Evolutionary conservation across 805 yeast species (phyloP), one percentile per base, ranked within the genome.

Genomic region (Schwanniomyces pseudopolymorphus): DNA sequence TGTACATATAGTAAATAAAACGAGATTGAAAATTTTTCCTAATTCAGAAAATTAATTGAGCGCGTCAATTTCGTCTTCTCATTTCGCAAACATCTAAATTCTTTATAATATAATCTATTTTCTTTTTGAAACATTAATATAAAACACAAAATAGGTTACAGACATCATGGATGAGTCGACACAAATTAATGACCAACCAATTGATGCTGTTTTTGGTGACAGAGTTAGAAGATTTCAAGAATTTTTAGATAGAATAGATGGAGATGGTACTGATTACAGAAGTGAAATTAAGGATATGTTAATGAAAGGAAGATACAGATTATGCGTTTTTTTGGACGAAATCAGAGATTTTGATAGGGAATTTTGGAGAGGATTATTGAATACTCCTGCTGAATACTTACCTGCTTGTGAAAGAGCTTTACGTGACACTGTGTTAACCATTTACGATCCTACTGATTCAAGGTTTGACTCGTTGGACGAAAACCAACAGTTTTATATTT

Each of bases 321-420:
- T 92, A 38, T 71, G 77, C 2, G 84, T 92, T 2, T 82, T 90
- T 13, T 73, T 94, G 37, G 99, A 94, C 66, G 97, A 92, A 53
- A 64, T 94, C 16, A 78, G 97, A 55, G 91, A 84, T 42, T 91
- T 87, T 60, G 96, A 91, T 67, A 71, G 79, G 43, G 81, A 78
- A 1, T 80, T 84, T 53, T 94, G 97, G 87, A 63, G 65, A 2
- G 95, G 98, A 2, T 59, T 90, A 8, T 67, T 94, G 44, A 72
- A 80, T 45, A 71, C 71, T 17, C 99, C 99, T 0, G 83, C 95
- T 0, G 96, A 89, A 45, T 91, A 65, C 56, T 70, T 92, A 24
- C 97, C 97, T 4, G 89, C 98, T 5, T 84, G 91, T 45, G 96
- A 91, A 61, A 76, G 85, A 46, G 97, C 97, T 1, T 70, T 94